Percentiles rank a stretch among this genome's conserved stretches.
Conservation (phyloP, 2,329 filamentous ascomycete genomes). For the Neoscytalidium dimidiatum region DNA sequence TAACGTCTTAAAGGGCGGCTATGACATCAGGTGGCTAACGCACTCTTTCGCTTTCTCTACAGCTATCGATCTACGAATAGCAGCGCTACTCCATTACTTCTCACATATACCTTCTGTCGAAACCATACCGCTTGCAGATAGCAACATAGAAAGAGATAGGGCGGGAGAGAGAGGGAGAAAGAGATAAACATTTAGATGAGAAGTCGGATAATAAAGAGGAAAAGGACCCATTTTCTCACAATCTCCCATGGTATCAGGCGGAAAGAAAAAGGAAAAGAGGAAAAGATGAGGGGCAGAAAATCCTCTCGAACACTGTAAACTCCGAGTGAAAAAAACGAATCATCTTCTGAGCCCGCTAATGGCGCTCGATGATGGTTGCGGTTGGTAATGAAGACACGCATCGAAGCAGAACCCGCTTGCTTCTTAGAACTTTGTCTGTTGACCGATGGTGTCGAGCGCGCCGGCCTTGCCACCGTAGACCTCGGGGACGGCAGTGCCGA, state of each 20-base stretch:
- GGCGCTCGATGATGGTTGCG: not conserved
- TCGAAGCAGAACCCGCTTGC: not conserved
- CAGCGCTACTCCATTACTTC: not conserved
- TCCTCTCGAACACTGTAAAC: not conserved
- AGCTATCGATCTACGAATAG: not conserved
- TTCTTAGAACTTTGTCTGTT: conserved; percentile 20
- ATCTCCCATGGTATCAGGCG: conserved; percentile 10
- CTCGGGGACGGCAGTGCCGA: conserved; percentile 68
- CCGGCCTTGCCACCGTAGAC: conserved; percentile 76
- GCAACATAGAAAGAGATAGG: too few relatives aligned
- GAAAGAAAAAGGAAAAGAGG: not conserved
- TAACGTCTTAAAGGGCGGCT: too few relatives aligned
- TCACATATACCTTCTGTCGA: too few relatives aligned
- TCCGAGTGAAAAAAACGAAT: not conserved
- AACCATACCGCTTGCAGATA: not conserved
- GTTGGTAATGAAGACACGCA: not conserved
- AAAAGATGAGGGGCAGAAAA: not conserved
- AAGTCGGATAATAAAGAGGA: not conserved
- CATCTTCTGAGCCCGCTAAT: not conserved
- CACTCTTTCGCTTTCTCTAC: not conserved
- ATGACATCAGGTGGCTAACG: not conserved
- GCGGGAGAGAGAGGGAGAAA: too few relatives aligned
- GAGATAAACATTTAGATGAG: not conserved
- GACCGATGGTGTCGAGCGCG: conserved; percentile 47
- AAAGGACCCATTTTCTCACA: not conserved